Conservation (phyloP, 2,329 filamentous ascomycete genomes). For the Ceratocystis alfenasii region DNA sequence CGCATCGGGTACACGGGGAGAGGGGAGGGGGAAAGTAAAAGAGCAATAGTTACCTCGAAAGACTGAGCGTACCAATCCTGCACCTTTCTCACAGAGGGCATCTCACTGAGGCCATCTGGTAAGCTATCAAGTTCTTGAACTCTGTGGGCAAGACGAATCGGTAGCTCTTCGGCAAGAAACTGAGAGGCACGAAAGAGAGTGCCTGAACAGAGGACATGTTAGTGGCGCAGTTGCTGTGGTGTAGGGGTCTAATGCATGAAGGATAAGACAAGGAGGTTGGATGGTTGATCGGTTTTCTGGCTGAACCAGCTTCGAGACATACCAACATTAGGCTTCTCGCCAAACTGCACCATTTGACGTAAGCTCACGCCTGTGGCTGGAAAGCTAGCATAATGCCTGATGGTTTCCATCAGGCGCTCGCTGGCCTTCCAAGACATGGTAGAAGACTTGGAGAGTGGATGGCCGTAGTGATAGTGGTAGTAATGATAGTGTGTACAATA, state of each 20-base stretch:
- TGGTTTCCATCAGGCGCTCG: conserved; percentile 86
- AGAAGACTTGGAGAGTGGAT: conserved; percentile 24
- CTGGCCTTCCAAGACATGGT: conserved; percentile 90
- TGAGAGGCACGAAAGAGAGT: conserved; percentile 95
- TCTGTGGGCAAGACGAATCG: conserved; percentile 89
- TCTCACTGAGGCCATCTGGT: conserved; percentile 91
- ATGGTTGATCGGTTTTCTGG: neutral
- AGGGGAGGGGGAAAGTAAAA: neutral
- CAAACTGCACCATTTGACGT: conserved; percentile 98
- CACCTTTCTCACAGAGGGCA: conserved; percentile 91
- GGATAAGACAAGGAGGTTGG: neutral
- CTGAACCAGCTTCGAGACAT: conserved; percentile 28
- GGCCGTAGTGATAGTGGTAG: neutral
- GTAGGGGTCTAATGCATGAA: no score
- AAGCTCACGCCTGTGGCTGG: conserved; percentile 92
- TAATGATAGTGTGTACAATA: neutral
- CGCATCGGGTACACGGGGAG: conserved; percentile 8
- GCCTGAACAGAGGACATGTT: conserved; percentile 39
- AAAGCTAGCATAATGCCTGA: conserved; percentile 93
- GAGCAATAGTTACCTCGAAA: conserved; percentile 64
- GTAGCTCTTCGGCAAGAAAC: conserved; percentile 95
- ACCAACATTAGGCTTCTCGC: conserved; percentile 85
- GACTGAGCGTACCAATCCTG: conserved; percentile 99
- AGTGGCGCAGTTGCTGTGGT: neutral
- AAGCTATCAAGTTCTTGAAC: conserved; percentile 87